Conservation (phyloP, 1,139 yeast species). For the Kurtzmaniella quercitrusa region DNA sequence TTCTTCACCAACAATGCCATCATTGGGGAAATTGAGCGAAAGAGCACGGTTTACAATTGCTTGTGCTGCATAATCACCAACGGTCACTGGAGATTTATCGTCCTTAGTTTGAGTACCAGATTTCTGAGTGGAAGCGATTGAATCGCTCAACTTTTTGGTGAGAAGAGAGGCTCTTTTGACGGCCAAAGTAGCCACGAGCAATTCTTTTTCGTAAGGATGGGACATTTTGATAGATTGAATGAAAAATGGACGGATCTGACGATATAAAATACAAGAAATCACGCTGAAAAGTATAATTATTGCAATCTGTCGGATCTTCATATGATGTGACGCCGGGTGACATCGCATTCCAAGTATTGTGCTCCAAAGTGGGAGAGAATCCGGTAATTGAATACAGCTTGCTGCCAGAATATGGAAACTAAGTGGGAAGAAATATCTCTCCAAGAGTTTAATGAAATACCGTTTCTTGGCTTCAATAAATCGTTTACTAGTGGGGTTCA, state of each 20-base stretch:
- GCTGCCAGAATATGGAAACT: too few species aligned
- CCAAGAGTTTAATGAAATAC: too few species aligned
- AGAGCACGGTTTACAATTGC: conserved; percentile 87
- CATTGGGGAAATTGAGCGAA: conserved; percentile 71
- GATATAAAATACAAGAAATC: background rate
- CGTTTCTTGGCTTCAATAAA: too few species aligned
- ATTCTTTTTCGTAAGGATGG: conserved; percentile 49
- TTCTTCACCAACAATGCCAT: conserved; percentile 92
- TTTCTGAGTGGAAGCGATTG: conserved; percentile 54
- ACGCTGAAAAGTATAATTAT: background rate
- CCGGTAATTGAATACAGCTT: too few species aligned
- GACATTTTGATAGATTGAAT: background rate
- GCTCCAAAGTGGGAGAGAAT: background rate
- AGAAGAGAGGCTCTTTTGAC: conserved; percentile 82
- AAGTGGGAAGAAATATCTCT: background rate
- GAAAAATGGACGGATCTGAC: background rate
- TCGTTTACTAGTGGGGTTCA: too few species aligned
- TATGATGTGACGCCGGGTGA: background rate
- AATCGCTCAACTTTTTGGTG: conserved; percentile 68
- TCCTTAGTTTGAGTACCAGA: conserved; percentile 71
- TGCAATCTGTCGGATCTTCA: background rate
- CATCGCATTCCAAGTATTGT: background rate
- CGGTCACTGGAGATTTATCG: conserved; percentile 92
- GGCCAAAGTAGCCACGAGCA: conserved; percentile 78
- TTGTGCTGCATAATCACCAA: conserved; percentile 96